Base-by-base conservation (phyloP, 1,284 basidiomycete genomes). In the Caloboletus firmus region DNA sequence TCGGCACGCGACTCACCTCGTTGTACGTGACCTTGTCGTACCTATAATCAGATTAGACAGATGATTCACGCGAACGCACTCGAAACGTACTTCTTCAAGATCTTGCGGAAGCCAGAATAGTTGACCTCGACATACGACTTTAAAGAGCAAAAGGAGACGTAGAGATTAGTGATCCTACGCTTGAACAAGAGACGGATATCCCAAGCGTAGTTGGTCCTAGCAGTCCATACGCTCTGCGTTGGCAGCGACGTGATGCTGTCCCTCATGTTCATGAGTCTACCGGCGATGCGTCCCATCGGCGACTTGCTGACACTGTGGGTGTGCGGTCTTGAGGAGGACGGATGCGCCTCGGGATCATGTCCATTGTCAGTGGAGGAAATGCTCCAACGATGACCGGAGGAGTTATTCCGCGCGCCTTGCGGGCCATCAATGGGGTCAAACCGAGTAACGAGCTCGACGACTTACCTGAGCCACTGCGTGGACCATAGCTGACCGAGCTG, bases 21-120 rank as follows among this genome's bases (percentile, higher is more conserved):
- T 83, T 91, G 60, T 89, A 86, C 1, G 89, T 93, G 60, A 97
- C 92, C 73, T 98, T 98, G 80, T 98, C 96, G 68, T 97, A 98
- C 68, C 91, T 92, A 57, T 10, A 2, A 39, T 9, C 2, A 6
- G 0, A 11, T 65, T 1, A 68, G 51, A 34, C 36, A 31, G 34
- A 28, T 5, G 7, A 24, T 13, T 13, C 1, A 13, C 2, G 18
- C 3, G 10, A 34, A 51, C 15, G 1, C 1, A 32, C 18, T 40
- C 34, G 22, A 48, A 30, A 51, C 83, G 56, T 68, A 93, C 89
- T 98, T 98, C 74, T 99, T 99, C 65, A 98, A 71, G 37, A 98
- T 96, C 79, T 99, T 98, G 64, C 93, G 85, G 75, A 98, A 93
- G 0, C 95, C 97, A 0, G 92, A 92, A 67, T 93, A 82, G 73